Evolutionary conservation across 768 basidiomycete species (phyloP).

Genomic region (Russula abietina): DNA sequence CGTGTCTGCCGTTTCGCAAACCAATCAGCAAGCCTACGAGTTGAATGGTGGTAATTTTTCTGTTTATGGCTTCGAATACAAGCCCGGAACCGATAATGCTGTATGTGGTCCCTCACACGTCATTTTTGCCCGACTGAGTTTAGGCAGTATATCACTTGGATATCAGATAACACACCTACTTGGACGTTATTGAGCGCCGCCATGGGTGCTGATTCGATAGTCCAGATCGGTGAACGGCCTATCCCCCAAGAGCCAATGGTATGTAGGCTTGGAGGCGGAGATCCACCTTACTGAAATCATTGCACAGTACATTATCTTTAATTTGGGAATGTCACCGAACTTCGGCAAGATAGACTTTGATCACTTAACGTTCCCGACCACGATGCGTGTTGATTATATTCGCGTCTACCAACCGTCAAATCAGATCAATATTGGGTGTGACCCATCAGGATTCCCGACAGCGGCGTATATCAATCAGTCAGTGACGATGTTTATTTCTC

Average conservation of each 20-base stretch:
- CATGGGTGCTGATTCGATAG: constrained; percentile 31
- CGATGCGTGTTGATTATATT: constrained; percentile 75
- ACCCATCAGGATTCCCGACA: constrained; percentile 71
- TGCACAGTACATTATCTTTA: constrained; percentile 46
- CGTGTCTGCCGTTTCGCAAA: constrained; percentile 60
- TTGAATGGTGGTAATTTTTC: constrained; percentile 32
- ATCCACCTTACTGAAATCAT: neutral
- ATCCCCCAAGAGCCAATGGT: constrained; percentile 43
- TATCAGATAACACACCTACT: constrained; percentile 33
- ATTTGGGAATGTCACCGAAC: constrained; percentile 54
- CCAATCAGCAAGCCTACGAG: constrained; percentile 35
- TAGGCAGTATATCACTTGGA: constrained; percentile 40
- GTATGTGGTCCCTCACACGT: constrained; percentile 7
- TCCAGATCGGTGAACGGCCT: constrained; percentile 33
- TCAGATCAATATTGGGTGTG: constrained; percentile 53
- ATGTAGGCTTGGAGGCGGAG: neutral
- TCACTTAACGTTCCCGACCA: constrained; percentile 46
- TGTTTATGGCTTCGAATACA: constrained; percentile 42
- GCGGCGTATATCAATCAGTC: constrained; percentile 66
- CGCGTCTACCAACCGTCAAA: constrained; percentile 62
- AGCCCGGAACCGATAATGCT: constrained; percentile 31
- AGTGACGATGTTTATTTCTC: constrained; percentile 26
- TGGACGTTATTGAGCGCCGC: constrained; percentile 39
- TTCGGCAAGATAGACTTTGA: constrained; percentile 54
- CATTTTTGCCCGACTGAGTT: neutral